Evolutionary conservation across 805 yeast genomes (phyloP), one percentile per base, ranked within the genome.

Genomic region (Metschnikowia colocasiae): DNA sequence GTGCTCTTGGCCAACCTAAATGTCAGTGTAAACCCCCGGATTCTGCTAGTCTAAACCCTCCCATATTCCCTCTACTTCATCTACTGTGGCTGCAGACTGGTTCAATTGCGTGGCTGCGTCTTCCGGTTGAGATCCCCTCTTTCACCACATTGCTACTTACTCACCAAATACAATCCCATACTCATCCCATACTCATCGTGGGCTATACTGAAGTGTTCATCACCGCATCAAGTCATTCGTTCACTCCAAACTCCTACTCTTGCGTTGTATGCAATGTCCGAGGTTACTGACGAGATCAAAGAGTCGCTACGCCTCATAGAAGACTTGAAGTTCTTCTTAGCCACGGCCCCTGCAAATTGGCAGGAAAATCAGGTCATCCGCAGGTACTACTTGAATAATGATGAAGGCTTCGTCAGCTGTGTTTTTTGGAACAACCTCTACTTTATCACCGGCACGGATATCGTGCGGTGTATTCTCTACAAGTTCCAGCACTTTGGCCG

Each of bases 341-440:
- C 89, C 2, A 88, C 96, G 0, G 98, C 98, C 0, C 98, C 99
- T 0, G 92, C 94, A 4, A 86, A 85, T 59, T 92, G 97, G 96
- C 89, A 83, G 60, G 86, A 82, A 50, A 83, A 85, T 56, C 97
- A 92, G 63, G 83, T 88, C 39, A 87, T 94, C 41, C 76, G 96
- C 60, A 73, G 96, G 45, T 92, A 88, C 64, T 85, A 83, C 61
- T 68, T 92, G 42, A 90, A 89, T 57, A 86, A 85, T 53, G 95
- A 87, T 49, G 97, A 91, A 63, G 94, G 92, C 2, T 89, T 92
- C 55, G 89, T 89, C n/a, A 80, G 87, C 27, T 92, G 99, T 67
- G 89, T 94, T 1, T 84, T 78, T 56, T 92, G 98, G 97, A 87
- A 89, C 59, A 85, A 86, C 59, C 71, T 91, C 12, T 92, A 85